These are phyloP conservation scores for Psophocarpus tetragonolobus DNA, from an alignment of 306 rosid species.

Conservation along the genomic window DNA sequence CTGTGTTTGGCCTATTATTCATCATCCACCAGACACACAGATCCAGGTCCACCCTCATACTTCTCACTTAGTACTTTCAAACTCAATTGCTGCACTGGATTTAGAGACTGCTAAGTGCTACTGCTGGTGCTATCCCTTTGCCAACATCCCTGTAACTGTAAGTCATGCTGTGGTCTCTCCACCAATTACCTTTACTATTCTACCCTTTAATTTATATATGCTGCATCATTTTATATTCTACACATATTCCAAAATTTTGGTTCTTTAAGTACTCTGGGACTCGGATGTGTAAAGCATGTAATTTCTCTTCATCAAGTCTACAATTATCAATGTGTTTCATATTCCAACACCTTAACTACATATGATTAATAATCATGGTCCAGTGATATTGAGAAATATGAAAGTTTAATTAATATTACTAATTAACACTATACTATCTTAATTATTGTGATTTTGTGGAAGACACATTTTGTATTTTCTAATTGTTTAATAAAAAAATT, in stretches of 20 bases:
- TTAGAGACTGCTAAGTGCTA: constrained; percentile 42
- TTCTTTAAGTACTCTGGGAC: not conserved
- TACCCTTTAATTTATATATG: not conserved
- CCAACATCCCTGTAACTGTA: constrained; percentile 28
- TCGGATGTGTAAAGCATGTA: not conserved
- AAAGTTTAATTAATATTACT: too few relatives aligned
- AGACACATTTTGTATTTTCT: too few relatives aligned
- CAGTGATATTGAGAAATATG: too few relatives aligned
- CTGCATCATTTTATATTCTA: constrained; percentile 24
- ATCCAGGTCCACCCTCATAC: not conserved
- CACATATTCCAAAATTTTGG: not conserved
- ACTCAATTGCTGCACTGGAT: not conserved
- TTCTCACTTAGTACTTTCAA: constrained; percentile 19
- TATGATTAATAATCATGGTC: too few relatives aligned
- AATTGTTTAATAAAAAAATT: too few relatives aligned
- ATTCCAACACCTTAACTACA: not conserved
- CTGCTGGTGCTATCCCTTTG: constrained; percentile 38
- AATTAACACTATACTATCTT: too few relatives aligned
- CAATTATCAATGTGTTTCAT: not conserved
- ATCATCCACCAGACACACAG: not conserved
- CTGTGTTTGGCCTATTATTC: constrained; percentile 3
- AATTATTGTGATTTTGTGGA: too few relatives aligned
- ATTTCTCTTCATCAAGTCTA: not conserved
- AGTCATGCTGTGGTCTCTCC: constrained; percentile 27
- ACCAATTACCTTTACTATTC: not conserved